phyloP scores from a whole-genome alignment of 2,329 filamentous ascomycete genomes.

The Nannizzia gypsea region DNA sequence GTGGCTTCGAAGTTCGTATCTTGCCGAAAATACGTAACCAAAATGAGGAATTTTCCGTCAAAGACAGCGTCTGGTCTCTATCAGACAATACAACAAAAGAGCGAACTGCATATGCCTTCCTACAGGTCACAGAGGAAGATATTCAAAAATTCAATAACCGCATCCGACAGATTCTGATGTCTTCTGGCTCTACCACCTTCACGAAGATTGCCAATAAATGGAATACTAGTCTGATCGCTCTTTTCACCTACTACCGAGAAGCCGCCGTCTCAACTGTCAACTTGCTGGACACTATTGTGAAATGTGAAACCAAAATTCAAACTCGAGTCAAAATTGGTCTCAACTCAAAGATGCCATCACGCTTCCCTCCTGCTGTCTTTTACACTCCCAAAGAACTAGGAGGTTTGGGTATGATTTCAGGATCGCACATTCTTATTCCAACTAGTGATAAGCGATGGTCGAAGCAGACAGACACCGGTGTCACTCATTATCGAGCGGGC shows the following conservation, averaged over 20 bases:
- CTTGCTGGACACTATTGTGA: slow-evolving; percentile 92
- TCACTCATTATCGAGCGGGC: slow-evolving; percentile 91
- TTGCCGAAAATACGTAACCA: slow-evolving; percentile 88
- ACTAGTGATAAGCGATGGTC: slow-evolving; percentile 97
- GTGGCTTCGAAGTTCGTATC: slow-evolving; percentile 91
- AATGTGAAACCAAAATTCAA: slow-evolving; percentile 99
- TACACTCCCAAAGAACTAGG: slow-evolving; percentile 97
- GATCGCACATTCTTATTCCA: slow-evolving; percentile 93
- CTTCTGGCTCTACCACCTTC: slow-evolving; percentile 96
- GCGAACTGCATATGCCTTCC: slow-evolving; percentile 89
- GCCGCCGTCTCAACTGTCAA: slow-evolving; percentile 92
- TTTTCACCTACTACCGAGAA: slow-evolving; percentile 98
- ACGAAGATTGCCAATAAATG: slow-evolving; percentile 99
- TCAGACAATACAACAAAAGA: slow-evolving; percentile 96
- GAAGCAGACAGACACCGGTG: slow-evolving; percentile 92
- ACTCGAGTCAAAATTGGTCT: slow-evolving; percentile 96
- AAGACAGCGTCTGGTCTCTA: slow-evolving; percentile 96
- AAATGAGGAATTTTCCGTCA: slow-evolving; percentile 92
- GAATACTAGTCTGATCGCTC: slow-evolving; percentile 93
- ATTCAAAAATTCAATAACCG: slow-evolving; percentile 99
- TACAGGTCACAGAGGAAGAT: slow-evolving; percentile 95
- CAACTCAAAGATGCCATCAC: slow-evolving; percentile 98
- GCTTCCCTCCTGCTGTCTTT: slow-evolving; percentile 96
- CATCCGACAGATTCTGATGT: slow-evolving; percentile 97
- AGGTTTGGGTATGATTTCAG: slow-evolving; percentile 96